Evolutionary conservation across 2,329 filamentous ascomycete genomes (phyloP).

Genomic region (Escovopsis sp.): DNA sequence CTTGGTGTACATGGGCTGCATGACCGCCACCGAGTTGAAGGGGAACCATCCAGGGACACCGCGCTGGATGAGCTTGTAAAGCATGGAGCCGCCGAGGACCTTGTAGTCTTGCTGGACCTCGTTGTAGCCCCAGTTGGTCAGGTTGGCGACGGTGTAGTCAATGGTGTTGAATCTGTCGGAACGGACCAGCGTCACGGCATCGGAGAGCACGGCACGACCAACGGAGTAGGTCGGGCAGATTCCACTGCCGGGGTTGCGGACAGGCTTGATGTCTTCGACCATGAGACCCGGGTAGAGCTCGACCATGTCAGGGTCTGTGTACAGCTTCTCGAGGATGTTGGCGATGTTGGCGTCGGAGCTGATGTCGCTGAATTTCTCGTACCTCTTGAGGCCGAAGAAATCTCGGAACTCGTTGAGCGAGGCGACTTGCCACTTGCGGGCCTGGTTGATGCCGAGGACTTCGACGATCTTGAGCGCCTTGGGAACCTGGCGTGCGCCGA

Average conservation of each 20-base stretch:
- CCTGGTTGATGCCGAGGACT: conserved; percentile 46
- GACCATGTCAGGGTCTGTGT: conserved; percentile 49
- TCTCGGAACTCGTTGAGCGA: conserved; percentile 51
- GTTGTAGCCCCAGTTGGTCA: conserved; percentile 15
- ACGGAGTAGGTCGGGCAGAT: conserved; percentile 38
- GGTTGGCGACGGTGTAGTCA: conserved; percentile 24
- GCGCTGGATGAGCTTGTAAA: conserved; percentile 11
- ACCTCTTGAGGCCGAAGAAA: conserved; percentile 44
- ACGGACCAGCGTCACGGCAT: conserved; percentile 44
- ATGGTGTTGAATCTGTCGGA: conserved; percentile 45
- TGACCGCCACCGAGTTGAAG: conserved; percentile 11
- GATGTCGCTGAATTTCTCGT: conserved; percentile 43
- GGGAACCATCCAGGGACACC: conserved; percentile 9
- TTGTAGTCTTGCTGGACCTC: conserved; percentile 1
- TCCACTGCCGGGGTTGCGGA: conserved; percentile 35
- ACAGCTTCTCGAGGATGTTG: conserved; percentile 40
- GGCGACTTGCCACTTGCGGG: conserved; percentile 44
- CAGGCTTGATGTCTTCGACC: conserved; percentile 40
- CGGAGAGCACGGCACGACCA: conserved; percentile 41
- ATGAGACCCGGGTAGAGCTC: conserved; percentile 57
- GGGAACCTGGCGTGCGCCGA: conserved; percentile 45
- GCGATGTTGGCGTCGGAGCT: conserved; percentile 42
- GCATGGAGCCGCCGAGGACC: conserved; percentile 8
- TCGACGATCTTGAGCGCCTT: conserved; percentile 45
- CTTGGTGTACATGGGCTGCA: conserved; percentile 15